phyloP scores from a whole-genome alignment of 495 filamentous ascomycete species.

The Aspergillus biplanus region DNA sequence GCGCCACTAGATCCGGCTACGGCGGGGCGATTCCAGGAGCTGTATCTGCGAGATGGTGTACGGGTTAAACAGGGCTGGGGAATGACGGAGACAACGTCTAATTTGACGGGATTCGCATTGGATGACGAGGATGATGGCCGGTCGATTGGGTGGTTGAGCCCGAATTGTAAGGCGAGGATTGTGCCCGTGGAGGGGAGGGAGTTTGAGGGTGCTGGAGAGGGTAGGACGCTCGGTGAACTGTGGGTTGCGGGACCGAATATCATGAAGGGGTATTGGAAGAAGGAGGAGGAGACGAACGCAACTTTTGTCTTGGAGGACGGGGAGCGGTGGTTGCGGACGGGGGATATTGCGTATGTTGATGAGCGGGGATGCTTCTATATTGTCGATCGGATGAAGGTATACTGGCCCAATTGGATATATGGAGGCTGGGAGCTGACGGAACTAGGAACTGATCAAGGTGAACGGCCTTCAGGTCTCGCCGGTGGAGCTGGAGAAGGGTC shows the following conservation, averaged over 20 bases:
- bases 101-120: not conserved
- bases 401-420: not conserved
- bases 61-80: constrained; percentile 2
- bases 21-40: not conserved
- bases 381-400: constrained; percentile 8
- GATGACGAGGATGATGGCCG: constrained; percentile 4
- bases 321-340: constrained; percentile 3
- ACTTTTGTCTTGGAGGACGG: not conserved
- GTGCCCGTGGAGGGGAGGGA: not conserved
- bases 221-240: not conserved
- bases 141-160: constrained; percentile 3
- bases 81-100: constrained; percentile 1
- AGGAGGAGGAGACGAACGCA: not conserved
- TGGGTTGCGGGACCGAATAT: constrained; percentile 8
- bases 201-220: not conserved
- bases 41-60: not conserved
- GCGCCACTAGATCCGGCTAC: constrained; percentile 1
- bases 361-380: not conserved
- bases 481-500: not conserved
- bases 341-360: constrained; percentile 3
- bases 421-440: not conserved
- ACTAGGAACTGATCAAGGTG: not conserved
- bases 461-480: not conserved
- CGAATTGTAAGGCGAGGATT: constrained; percentile 1
- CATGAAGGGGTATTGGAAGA: constrained; percentile 3